phyloP scores from a whole-genome alignment of 73 alveolate species.

The Breviolum minutum region DNA sequence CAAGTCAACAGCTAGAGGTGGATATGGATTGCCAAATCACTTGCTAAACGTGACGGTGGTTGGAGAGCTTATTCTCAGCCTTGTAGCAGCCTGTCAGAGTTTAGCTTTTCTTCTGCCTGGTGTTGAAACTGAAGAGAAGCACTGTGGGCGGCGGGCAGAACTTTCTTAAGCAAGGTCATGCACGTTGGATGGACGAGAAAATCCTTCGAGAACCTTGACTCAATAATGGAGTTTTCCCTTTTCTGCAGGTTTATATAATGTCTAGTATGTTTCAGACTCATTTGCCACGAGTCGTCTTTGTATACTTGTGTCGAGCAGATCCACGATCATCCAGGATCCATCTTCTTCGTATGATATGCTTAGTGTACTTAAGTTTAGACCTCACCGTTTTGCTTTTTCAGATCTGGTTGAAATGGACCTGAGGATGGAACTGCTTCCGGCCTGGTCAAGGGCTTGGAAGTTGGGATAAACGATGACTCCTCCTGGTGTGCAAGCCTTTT shows the following conservation, averaged over 20 bases:
- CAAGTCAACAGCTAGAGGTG: not conserved
- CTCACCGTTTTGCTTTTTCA: too few relatives aligned
- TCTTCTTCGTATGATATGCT: too few relatives aligned
- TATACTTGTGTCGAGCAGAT: too few relatives aligned
- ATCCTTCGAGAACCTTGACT: conserved; percentile 44
- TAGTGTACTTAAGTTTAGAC: too few relatives aligned
- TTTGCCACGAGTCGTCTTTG: too few relatives aligned
- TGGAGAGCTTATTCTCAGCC: conserved; percentile 51
- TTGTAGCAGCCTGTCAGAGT: not conserved
- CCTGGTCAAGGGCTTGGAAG: not conserved
- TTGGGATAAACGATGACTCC: not conserved
- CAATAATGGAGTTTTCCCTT: not conserved
- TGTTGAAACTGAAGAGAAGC: not conserved
- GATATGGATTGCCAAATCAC: conserved; percentile 61
- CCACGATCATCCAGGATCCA: too few relatives aligned
- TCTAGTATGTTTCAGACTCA: not conserved
- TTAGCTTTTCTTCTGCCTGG: not conserved
- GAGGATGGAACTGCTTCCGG: conserved; percentile 49
- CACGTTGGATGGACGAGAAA: not conserved
- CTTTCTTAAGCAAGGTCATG: conserved; percentile 24
- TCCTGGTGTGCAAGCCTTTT: too few relatives aligned
- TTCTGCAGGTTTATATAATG: not conserved
- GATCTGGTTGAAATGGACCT: not conserved
- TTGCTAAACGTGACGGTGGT: conserved; percentile 28
- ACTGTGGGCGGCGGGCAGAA: not conserved